Evolutionary conservation across 352 stramenopile species (phyloP), one percentile per base, ranked within the genome.

Genomic region (Phytopythium aichiense): DNA sequence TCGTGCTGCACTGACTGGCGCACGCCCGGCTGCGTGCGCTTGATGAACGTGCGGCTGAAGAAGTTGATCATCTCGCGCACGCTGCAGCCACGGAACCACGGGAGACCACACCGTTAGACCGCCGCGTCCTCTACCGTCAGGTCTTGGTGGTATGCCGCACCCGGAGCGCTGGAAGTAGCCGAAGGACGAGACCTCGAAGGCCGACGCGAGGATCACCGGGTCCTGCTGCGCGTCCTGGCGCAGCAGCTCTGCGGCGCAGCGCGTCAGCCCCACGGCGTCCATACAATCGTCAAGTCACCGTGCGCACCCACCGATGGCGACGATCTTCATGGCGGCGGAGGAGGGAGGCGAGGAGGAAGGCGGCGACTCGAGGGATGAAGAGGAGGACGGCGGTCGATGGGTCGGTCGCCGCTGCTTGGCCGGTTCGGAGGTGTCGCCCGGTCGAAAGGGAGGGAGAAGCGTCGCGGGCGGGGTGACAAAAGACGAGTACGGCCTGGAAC

Each of bases 41-140:
- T 99, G 59, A 98, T 92, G 69, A 99, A 98, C 62, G 96, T 99
- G 76, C 98, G 98, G 71, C 92, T 98, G 80, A 99, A 98, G 76
- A 99, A 99, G 60, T 97, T 98, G 58, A 99, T 91, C 95, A 99
- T 99, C 83, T 99, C 95, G 64, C 97, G 96, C 20, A 99, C 82
- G 20, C 91, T 98, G 64, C 59, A 2, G 62, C 6, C n/a, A 30
- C 15, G 31, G 35, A 40, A 7, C 42, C 18, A 49, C 42, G 22
- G 8, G 18, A 25, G 16, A 15, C 1, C 42, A 25, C 6, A 15
- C 18, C 33, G 23, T 43, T 50, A 68, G 62, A 22, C 42, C 55
- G 57, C 28, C 58, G 60, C 12, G 53, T 22, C 30, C 60, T 56
- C 57, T 48, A 42, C 35, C 13, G 7, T 8, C 18, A 40, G 33